Evolutionary conservation across 768 basidiomycete genomes (phyloP), one percentile per base, ranked within the genome.

Genomic region (Suillus subluteus): DNA sequence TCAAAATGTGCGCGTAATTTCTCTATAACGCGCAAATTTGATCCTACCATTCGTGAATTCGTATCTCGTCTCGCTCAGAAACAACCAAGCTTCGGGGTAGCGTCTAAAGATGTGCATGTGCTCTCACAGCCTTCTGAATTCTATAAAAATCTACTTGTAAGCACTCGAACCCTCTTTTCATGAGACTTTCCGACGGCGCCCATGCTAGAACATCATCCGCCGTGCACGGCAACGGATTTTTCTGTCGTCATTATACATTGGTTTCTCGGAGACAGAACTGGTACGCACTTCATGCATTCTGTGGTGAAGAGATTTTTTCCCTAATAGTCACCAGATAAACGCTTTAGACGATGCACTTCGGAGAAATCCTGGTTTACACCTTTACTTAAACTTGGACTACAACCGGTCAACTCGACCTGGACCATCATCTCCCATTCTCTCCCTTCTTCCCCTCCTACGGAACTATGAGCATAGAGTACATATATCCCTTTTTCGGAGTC

Each of bases 171-270:
- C 13, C 54, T 41, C 9, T 26, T 15, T n/a, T 41, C 37, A 13
- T 56, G 16, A 35, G 59, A 32, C 65, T 30, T 62, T 35, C 32
- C 59, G n/a, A 63, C 62, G 58, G 26, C 16, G 26, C 21, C 9
- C n/a, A 1, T 0, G 40, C 3, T 71, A 96, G 95, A 81, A 86
- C 66, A 89, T 94, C 84, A 88, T 99, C 62, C 80, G 80, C 54
- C 82, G 86, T n/a, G 97, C 97, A 0, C 86, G 88, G 65, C 78
- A 81, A 61, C 87, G 96, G 65, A 87, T 99, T 71, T 93, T 96
- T 73, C 84, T 99, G 37, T 98, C 97, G 0, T 94, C 94, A 1
- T 80, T 98, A 13, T 98, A 98, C 75, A 88, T 98, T 63, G 95
- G 95, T 15, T 84, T 88, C 13, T 84, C 88, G 62, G 95, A 98